These are phyloP conservation scores for Ceratobasidium sp. DNA, from an alignment of 1,284 basidiomycete species.

Conservation along the genomic window DNA sequence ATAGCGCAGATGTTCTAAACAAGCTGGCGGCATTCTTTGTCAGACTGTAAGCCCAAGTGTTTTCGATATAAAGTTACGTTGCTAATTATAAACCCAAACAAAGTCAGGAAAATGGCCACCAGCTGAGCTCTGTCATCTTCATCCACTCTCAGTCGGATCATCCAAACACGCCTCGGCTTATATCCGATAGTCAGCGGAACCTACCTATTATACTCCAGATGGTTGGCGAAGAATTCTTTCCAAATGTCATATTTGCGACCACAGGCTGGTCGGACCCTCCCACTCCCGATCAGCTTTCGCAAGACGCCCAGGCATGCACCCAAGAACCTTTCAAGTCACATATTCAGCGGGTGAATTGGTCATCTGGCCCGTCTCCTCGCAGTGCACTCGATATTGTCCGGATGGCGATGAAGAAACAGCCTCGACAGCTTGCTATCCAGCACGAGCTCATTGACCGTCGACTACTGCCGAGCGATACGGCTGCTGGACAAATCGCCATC, in stretches of 20 bases:
- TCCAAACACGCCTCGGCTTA: neutral
- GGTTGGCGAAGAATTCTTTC: neutral
- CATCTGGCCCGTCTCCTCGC: neutral
- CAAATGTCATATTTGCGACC: neutral
- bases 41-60: neutral
- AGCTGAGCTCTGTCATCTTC: neutral
- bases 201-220: neutral
- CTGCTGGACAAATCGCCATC: neutral
- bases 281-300: neutral
- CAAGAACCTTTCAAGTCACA: neutral
- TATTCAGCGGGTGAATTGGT: constrained; percentile 7
- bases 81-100: neutral
- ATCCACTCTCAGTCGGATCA: neutral
- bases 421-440: neutral
- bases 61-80: too few species aligned
- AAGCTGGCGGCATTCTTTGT: neutral
- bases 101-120: constrained; percentile 5
- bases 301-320: neutral
- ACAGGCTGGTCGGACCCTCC: neutral
- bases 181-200: neutral
- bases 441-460: neutral
- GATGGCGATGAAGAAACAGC: neutral
- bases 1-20: constrained; percentile 3
- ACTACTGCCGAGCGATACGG: neutral
- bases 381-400: neutral